Base-by-base conservation (phyloP, 306 rosid species). In the Elaeagnus macrophylla region DNA sequence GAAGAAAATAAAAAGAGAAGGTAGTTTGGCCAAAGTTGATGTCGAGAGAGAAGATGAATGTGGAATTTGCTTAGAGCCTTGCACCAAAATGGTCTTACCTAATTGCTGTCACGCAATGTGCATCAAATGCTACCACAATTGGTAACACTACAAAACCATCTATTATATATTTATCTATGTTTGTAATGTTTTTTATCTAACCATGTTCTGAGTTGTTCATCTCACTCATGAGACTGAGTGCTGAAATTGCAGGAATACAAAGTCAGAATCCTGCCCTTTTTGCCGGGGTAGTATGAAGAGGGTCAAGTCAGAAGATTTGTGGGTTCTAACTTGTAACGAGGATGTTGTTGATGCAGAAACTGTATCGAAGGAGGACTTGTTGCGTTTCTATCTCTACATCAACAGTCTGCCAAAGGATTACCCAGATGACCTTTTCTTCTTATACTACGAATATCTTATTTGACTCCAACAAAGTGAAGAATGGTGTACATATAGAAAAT, bases 91-190 rank as follows among this genome's bases (percentile, higher is more conserved):
- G 64, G 86, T 83, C 46, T 73, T 83, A 77, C 95, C 95, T 19
- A 66, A 79, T 48, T 86, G 93, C 72, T 86, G 84, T 67, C 95
- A 86, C 51, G 79, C 89, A 10, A 78, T 86, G 95, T 86, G 95
- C 76, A 78, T 77, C 70, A 74, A 83, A 37, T 86, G 95, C 76
- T 86, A 81, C 72, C 79, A 25, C 6, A 81, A 86, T 66, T 78
- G 89, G 95, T 86, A 78, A 0, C 32, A 25, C 32, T 38, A 7
- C 49, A 57, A 49, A 17, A 51, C 36, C 35, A 14, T 46, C 9
- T 37, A 17, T 37, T 35, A 35, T 46, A 15, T 19, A 18, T 19
- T 49, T 25, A 18, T 45, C 47, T n/a, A 11, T 19, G 41, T 9
- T 40, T 13, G 19, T 39, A 18, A 25, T 58, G 32, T 20, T 19